Percentiles rank a stretch among this genome's conserved stretches.
Conservation (phyloP, 2,329 filamentous ascomycete species). For the Sphaerostilbella broomeana region DNA sequence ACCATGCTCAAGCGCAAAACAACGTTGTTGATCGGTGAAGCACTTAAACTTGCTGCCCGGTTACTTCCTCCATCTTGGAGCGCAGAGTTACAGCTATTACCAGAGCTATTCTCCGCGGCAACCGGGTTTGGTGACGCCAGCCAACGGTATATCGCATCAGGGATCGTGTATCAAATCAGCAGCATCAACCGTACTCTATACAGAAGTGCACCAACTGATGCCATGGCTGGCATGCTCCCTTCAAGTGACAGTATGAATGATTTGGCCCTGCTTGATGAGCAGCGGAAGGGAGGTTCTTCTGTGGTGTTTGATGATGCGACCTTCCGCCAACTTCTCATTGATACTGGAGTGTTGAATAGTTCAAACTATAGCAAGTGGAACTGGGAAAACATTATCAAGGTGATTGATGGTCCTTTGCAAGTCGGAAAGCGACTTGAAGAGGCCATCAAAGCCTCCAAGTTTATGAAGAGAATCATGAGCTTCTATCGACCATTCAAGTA, state of each 20-base stretch:
- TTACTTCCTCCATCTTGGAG: slow-evolving; percentile 78
- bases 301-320: slow-evolving; percentile 52
- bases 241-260: slow-evolving; percentile 41
- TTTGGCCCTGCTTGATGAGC: slow-evolving; percentile 48
- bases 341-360: slow-evolving; percentile 80
- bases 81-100: slow-evolving; percentile 77
- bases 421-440: slow-evolving; percentile 91
- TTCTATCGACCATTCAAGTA: slow-evolving; percentile 98
- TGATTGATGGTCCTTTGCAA: slow-evolving; percentile 87
- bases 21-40: slow-evolving; percentile 83
- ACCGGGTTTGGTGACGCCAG: slow-evolving; percentile 65
- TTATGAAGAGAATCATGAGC: slow-evolving; percentile 87
- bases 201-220: slow-evolving; percentile 56
- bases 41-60: slow-evolving; percentile 81
- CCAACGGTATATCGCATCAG: slow-evolving; percentile 71
- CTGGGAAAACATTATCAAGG: slow-evolving; percentile 84
- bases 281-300: slow-evolving; percentile 44
- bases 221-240: slow-evolving; percentile 32
- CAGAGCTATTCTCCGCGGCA: slow-evolving; percentile 74
- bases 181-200: slow-evolving; percentile 92
- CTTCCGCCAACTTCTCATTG: slow-evolving; percentile 59
- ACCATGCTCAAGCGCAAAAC: slow-evolving; percentile 76
- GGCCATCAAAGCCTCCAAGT: slow-evolving; percentile 90
- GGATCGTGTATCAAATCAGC: slow-evolving; percentile 95
- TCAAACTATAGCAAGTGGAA: slow-evolving; percentile 95